These are phyloP conservation scores for Ceratobasidium sp. DNA, from an alignment of 1,284 basidiomycete species.

Conservation along the genomic window DNA sequence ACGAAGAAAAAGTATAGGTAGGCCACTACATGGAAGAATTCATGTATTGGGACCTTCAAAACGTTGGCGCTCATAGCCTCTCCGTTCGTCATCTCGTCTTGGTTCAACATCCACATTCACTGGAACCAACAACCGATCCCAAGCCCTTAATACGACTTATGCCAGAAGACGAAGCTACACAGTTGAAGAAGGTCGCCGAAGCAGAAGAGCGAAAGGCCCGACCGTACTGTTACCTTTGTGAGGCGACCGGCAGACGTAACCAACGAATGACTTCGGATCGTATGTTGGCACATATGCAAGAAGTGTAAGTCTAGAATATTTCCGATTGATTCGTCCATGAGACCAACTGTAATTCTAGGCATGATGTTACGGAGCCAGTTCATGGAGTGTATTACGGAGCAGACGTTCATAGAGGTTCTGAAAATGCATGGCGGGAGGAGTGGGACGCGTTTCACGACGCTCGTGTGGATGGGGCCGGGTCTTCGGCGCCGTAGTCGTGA, in stretches of 20 bases:
- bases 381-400: not conserved
- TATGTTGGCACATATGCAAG: not conserved
- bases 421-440: not conserved
- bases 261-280: not conserved
- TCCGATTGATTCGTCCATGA: not conserved
- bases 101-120: not conserved
- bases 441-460: not conserved
- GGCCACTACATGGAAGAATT: not conserved
- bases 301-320: not conserved
- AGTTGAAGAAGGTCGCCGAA: not conserved
- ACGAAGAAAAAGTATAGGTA: not conserved
- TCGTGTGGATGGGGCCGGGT: not conserved
- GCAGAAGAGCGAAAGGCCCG: not conserved
- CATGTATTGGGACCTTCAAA: not conserved
- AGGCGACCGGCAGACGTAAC: not conserved
- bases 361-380: not conserved
- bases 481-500: too few species aligned
- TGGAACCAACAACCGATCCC: not conserved
- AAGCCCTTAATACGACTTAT: not conserved
- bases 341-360: not conserved
- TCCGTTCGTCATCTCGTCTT: not conserved
- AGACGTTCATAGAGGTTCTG: not conserved
- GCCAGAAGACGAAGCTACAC: not conserved
- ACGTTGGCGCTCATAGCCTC: not conserved
- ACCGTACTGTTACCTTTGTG: not conserved